Evolutionary conservation across 768 basidiomycete genomes (phyloP).

Genomic region (Suillus decipiens): DNA sequence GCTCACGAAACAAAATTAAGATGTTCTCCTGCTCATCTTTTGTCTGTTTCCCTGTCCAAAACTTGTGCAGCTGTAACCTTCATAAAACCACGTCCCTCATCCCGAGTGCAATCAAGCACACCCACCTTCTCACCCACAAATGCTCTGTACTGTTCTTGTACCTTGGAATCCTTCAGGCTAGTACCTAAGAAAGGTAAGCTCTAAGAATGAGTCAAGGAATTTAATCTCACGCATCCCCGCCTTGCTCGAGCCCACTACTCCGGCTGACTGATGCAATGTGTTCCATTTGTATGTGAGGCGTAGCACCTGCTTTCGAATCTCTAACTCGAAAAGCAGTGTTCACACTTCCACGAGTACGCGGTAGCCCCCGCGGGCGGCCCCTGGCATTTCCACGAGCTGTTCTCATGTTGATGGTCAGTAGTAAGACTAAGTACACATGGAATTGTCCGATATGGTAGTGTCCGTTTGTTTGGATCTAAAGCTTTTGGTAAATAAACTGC

Average conservation of each 20-base stretch:
- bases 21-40: conserved; percentile 66
- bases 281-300: conserved; percentile 47
- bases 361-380: neutral
- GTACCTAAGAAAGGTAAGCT: conserved; percentile 25
- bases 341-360: neutral
- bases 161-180: conserved; percentile 59
- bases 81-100: conserved; percentile 38
- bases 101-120: conserved; percentile 53
- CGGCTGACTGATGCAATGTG: conserved; percentile 73
- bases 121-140: conserved; percentile 69
- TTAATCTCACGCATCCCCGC: conserved; percentile 70
- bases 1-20: conserved; percentile 72
- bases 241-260: conserved; percentile 73
- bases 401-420: neutral
- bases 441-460: too few species aligned
- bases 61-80: conserved; percentile 14
- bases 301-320: neutral
- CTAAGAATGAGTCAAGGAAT: neutral
- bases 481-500: neutral
- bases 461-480: neutral
- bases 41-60: conserved; percentile 31
- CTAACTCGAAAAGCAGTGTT: neutral
- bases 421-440: too few species aligned
- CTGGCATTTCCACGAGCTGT: neutral
- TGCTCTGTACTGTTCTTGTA: conserved; percentile 67